Conservation (phyloP, 1,139 yeast species). For the Candida tetrigidarum region DNA sequence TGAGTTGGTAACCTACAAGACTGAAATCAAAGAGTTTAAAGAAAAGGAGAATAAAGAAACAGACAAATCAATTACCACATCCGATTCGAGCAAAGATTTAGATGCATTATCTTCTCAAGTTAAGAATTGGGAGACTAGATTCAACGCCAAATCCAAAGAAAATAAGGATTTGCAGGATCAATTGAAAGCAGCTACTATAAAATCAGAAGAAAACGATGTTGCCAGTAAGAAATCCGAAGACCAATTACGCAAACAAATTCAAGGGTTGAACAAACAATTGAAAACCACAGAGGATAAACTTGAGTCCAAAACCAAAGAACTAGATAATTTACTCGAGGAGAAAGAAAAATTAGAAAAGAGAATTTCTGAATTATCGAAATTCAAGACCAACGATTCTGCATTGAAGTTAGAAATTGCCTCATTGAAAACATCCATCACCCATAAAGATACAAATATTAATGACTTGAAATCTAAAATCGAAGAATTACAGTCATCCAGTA, state of each 20-base stretch:
- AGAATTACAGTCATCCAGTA: conserved; percentile 40
- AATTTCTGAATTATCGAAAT: conserved; percentile 34
- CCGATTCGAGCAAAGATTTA: neutral
- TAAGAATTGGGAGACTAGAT: conserved; percentile 13
- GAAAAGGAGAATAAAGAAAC: conserved; percentile 15
- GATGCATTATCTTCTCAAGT: conserved; percentile 4
- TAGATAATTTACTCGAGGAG: conserved; percentile 27
- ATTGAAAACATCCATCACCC: conserved; percentile 39
- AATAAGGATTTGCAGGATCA: conserved; percentile 13
- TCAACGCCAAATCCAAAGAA: conserved; percentile 10
- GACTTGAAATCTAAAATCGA: conserved; percentile 45
- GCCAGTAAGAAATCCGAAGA: conserved; percentile 14
- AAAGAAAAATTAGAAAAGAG: conserved; percentile 30
- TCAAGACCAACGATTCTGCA: conserved; percentile 43
- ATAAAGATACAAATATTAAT: conserved; percentile 53
- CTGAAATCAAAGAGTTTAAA: conserved; percentile 33
- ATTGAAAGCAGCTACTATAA: conserved; percentile 9
- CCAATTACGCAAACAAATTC: conserved; percentile 14
- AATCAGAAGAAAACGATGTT: conserved; percentile 13
- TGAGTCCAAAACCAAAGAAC: conserved; percentile 23
- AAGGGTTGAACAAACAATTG: conserved; percentile 15
- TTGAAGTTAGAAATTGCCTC: conserved; percentile 48
- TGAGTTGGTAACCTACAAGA: conserved; percentile 65
- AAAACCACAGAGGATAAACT: conserved; percentile 14
- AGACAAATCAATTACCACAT: neutral